phyloP scores from a whole-genome alignment of 2,329 filamentous ascomycete genomes.

The Fusarium graminum region DNA sequence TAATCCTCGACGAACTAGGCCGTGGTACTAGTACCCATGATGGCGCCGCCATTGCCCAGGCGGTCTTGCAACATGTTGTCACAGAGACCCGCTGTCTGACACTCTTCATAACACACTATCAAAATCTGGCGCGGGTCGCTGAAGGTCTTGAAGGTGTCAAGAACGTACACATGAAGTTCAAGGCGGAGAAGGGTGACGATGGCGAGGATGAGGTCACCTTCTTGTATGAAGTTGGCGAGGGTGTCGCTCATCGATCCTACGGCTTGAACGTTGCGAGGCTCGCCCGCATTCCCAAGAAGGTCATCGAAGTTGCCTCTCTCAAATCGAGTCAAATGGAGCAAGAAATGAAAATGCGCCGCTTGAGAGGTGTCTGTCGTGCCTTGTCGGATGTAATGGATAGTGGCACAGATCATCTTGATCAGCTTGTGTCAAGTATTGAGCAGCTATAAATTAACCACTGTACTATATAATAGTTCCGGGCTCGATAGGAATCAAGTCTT shows the following conservation, averaged over 20 bases:
- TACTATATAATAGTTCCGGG: constrained; percentile 3
- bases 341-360: constrained; percentile 72
- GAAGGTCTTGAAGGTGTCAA: constrained; percentile 77
- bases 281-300: constrained; percentile 80
- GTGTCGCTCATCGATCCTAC: constrained; percentile 93
- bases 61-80: constrained; percentile 88
- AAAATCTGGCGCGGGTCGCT: constrained; percentile 80
- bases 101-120: constrained; percentile 98
- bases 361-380: constrained; percentile 64
- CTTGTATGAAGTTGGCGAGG: constrained; percentile 90
- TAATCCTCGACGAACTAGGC: constrained; percentile 95
- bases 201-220: constrained; percentile 89
- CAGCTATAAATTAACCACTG: constrained; percentile 61
- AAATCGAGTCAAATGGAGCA: constrained; percentile 87
- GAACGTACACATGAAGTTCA: constrained; percentile 97
- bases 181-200: constrained; percentile 55
- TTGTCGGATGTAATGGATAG: constrained; percentile 58
- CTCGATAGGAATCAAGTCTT: constrained; percentile 2
- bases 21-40: constrained; percentile 95
- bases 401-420: constrained; percentile 61
- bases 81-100: constrained; percentile 80
- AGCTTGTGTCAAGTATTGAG: constrained; percentile 68
- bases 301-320: constrained; percentile 82
- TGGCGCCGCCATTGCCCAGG: constrained; percentile 93
- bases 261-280: constrained; percentile 92